A percentile compares a stretch with the other conserved stretches of the same genome.
Conservation (phyloP, 2,329 filamentous ascomycete genomes). For the Penicillium griseofulvum region DNA sequence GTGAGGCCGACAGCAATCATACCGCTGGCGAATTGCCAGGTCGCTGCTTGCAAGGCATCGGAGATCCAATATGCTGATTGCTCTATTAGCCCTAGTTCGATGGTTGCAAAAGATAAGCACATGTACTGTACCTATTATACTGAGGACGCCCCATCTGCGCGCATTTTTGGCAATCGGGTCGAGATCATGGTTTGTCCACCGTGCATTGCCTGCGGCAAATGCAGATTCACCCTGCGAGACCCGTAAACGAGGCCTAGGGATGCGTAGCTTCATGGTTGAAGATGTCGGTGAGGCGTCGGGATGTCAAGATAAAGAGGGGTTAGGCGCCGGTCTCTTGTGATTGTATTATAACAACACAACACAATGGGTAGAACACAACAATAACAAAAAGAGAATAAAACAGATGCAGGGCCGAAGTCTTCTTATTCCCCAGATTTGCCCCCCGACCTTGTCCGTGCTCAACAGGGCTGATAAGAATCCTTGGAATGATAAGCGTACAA, state of each 20-base stretch:
- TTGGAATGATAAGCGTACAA: not conserved
- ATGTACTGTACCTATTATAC: slow-evolving; percentile 36
- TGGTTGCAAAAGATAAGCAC: not conserved
- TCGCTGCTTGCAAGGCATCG: slow-evolving; percentile 53
- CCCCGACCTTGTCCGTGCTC: not conserved
- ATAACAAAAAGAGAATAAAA: not conserved
- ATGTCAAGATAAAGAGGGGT: not conserved
- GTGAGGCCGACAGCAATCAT: slow-evolving; percentile 53
- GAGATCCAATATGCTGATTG: slow-evolving; percentile 52
- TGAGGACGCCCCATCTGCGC: slow-evolving; percentile 48
- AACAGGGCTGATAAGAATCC: not conserved
- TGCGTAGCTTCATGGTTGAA: slow-evolving; percentile 19
- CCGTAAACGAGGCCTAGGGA: slow-evolving; percentile 42
- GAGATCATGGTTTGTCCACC: slow-evolving; percentile 51
- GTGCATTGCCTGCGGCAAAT: slow-evolving; percentile 46
- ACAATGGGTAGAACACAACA: not conserved
- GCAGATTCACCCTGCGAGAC: slow-evolving; percentile 48
- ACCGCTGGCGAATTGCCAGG: slow-evolving; percentile 54
- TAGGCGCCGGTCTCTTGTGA: not conserved
- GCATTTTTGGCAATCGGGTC: slow-evolving; percentile 47
- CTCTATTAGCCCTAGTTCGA: not conserved
- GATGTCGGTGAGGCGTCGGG: not conserved
- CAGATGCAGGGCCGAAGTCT: not conserved
- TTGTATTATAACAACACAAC: not conserved
- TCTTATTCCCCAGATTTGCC: slow-evolving; percentile 4